A percentile compares a stretch with the other conserved stretches of the same genome.
phyloP scores from a whole-genome alignment of 345 rosid species.

The Lumnitzera racemosa region DNA sequence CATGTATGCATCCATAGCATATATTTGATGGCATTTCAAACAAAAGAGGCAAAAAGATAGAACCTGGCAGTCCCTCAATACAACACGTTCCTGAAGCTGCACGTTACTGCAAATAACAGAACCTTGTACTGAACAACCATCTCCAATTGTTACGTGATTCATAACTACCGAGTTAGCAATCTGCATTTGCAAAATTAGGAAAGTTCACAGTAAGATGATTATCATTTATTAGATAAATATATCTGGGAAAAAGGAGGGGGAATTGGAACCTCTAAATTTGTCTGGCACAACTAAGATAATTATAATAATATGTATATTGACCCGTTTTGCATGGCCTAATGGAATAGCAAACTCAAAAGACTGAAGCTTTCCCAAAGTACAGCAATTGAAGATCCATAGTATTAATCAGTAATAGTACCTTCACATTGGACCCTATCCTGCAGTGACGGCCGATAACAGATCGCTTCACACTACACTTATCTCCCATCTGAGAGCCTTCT shows the following conservation, averaged over 20 bases:
- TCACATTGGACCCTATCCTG: constrained; percentile 92
- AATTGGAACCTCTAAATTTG: neutral
- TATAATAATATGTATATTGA: too few species aligned
- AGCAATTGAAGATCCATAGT: neutral
- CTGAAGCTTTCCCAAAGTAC: too few species aligned
- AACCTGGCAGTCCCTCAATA: constrained; percentile 88
- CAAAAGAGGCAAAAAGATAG: constrained; percentile 6
- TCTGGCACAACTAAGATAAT: neutral
- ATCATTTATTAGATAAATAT: neutral
- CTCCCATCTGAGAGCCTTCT: constrained; percentile 95
- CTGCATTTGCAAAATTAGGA: constrained; percentile 29
- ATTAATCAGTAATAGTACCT: constrained; percentile 40
- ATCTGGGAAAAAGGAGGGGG: neutral
- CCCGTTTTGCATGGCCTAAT: too few species aligned
- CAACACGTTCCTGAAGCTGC: constrained; percentile 84
- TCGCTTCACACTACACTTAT: constrained; percentile 92
- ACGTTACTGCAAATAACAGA: constrained; percentile 88
- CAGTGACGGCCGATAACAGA: constrained; percentile 96
- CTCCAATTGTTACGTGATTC: constrained; percentile 85
- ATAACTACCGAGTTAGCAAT: constrained; percentile 82
- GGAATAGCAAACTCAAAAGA: too few species aligned
- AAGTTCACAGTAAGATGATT: neutral
- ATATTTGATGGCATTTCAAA: neutral
- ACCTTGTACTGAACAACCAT: constrained; percentile 89
- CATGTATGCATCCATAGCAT: neutral